These are phyloP conservation scores for Cutaneotrichosporon spelunceum DNA, from an alignment of 1,284 basidiomycete genomes.

Conservation along the genomic window DNA sequence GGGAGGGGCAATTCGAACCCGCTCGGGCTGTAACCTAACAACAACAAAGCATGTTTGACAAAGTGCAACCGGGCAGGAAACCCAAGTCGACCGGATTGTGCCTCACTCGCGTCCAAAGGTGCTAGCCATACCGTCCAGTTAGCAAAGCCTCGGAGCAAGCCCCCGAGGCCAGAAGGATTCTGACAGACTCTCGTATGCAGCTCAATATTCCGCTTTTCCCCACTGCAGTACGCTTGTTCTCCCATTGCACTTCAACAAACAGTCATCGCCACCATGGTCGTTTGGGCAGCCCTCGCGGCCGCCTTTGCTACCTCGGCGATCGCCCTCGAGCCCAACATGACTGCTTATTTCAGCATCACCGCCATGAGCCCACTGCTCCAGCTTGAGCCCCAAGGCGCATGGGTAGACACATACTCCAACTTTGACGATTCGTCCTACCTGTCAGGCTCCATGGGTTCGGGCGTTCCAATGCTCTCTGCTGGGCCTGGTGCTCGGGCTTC, in stretches of 20 bases:
- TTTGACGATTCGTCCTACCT: background rate
- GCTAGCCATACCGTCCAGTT: too few relatives aligned
- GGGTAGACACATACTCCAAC: background rate
- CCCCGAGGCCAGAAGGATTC: too few relatives aligned
- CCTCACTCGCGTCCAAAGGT: too few relatives aligned
- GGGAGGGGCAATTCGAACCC: too few relatives aligned
- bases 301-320: too few relatives aligned
- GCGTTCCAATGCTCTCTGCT: background rate
- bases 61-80: too few relatives aligned
- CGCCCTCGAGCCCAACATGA: background rate
- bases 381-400: background rate
- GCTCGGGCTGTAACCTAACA: too few relatives aligned
- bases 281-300: background rate
- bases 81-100: too few relatives aligned
- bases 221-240: too few relatives aligned
- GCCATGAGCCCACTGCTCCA: background rate
- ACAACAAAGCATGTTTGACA: too few relatives aligned
- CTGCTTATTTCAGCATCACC: background rate
- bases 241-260: background rate
- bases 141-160: too few relatives aligned
- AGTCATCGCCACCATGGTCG: background rate
- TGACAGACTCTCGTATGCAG: too few relatives aligned
- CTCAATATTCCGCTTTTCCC: background rate
- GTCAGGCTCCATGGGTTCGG: background rate
- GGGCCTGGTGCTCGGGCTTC: background rate